phyloP scores from a whole-genome alignment of 805 yeast species.

The Nakazawaea pomicola region DNA sequence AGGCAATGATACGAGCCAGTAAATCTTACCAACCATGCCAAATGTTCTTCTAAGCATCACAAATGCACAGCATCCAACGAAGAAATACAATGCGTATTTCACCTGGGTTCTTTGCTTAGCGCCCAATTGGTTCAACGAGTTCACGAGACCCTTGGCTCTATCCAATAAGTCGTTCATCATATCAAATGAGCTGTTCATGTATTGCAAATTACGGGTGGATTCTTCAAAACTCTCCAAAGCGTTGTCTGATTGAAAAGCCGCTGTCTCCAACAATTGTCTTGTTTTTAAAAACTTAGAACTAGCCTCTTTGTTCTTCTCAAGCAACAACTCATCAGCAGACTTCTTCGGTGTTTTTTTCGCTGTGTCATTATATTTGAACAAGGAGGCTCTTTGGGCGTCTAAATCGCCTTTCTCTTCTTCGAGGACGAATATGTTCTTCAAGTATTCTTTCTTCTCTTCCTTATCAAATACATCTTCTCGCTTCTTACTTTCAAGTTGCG shows the following conservation, averaged over 20 bases:
- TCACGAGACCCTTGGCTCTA: constrained; percentile 41
- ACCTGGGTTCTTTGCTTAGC: constrained; percentile 33
- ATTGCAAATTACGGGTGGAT: constrained; percentile 37
- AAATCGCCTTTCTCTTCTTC: constrained; percentile 3
- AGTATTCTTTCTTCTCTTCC: constrained; percentile 11
- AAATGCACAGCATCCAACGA: constrained; percentile 8
- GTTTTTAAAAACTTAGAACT: constrained; percentile 43
- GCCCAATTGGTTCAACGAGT: constrained; percentile 48
- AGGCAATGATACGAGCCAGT: constrained; percentile 11
- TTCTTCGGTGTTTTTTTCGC: constrained; percentile 19
- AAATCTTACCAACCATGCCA: constrained; percentile 5
- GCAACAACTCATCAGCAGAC: constrained; percentile 34
- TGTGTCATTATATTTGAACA: constrained; percentile 24
- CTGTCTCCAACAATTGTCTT: constrained; percentile 41
- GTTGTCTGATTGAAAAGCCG: constrained; percentile 46
- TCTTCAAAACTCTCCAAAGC: constrained; percentile 42
- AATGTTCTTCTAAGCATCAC: constrained; percentile 8
- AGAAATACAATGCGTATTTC: constrained; percentile 12
- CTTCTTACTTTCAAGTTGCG: constrained; percentile 21
- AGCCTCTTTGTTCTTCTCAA: constrained; percentile 40
- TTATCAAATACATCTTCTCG: constrained; percentile 14
- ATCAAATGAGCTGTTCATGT: constrained; percentile 36
- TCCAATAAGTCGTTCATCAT: constrained; percentile 35
- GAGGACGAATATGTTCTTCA: constrained; percentile 8
- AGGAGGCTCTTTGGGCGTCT: constrained; percentile 14